Percentiles rank a stretch among this genome's conserved stretches.
Conservation (phyloP, 441 rosid genomes). For the Mallotus repandus region DNA sequence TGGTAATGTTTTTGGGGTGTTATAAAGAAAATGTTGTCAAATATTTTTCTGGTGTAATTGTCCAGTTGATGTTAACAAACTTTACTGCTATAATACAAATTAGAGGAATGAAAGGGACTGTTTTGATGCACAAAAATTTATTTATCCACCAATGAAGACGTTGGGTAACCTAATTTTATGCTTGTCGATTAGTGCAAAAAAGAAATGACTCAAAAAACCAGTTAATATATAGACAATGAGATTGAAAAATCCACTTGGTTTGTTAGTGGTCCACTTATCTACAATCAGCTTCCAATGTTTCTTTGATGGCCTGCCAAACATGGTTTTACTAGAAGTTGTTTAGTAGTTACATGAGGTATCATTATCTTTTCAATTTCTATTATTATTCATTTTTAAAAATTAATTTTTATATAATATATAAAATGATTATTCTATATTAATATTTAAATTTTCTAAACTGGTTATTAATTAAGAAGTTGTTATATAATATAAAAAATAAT, state of each 20-base stretch:
- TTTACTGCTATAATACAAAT: constrained; percentile 5
- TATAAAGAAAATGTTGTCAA: not conserved
- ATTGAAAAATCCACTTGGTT: constrained; percentile 17
- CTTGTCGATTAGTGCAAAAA: constrained; percentile 14
- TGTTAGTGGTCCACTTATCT: constrained; percentile 26
- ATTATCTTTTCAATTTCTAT: no score
- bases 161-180: constrained; percentile 18
- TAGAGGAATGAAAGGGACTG: constrained; percentile 1
- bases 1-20: not conserved
- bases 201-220: constrained; percentile 11
- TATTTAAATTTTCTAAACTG: no score
- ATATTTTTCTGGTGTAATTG: not conserved
- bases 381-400: no score
- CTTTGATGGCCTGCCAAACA: constrained; percentile 1
- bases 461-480: no score
- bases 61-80: constrained; percentile 3
- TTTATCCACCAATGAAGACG: constrained; percentile 2
- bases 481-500: no score
- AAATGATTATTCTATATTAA: no score
- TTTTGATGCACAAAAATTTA: constrained; percentile 1
- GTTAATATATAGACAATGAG: not conserved
- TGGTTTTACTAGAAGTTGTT: not conserved
- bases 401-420: no score
- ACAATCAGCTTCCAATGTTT: no score
- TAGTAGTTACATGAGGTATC: no score